Evolutionary conservation across 371 early-diverging fungal species (phyloP), one percentile per base, ranked within the genome.

Genomic region (Mortierella sp.): DNA sequence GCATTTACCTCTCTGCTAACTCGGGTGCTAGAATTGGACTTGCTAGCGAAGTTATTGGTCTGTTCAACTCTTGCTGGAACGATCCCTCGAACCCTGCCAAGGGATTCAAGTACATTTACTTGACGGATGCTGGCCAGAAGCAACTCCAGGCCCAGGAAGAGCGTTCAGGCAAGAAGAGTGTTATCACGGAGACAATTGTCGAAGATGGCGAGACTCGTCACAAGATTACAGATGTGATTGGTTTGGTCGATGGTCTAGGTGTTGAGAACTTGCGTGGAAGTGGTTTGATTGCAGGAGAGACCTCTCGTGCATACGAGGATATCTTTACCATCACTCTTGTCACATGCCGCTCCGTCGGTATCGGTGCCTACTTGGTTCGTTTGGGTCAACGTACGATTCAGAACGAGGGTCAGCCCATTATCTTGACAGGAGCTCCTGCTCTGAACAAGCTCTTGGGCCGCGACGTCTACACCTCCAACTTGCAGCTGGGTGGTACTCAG

Each of bases 21-120:
- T 97, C 98, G 64, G 99, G 99, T 70, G 99, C 99, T n/a, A 94
- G 99, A 72, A 98, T 99, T 68, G 99, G 99, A 46, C 89, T 99
- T 51, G 97, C 97, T 51, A 96, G 95, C 66, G 97, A 97, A 74
- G 86, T 99, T 29, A 92, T 91, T 65, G 84, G 87, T 55, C 87
- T 91, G 72, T 96, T 96, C 90, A 90, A 89, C 66, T 89, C 93
- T 61, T 92, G 92, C 46, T 98, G 97, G 97, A 89, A 90, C 75
- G 96, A 97, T 59, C 68, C 83, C 21, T 67, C 71, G n/a, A 92
- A 94, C 79, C 95, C 96, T 1, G 71, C 86, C 62, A 91, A 93
- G 76, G 98, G 97, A 5, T 93, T 96, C 86, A 88, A 95, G 72
- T 98, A 97, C 82, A 84, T 98, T n/a, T 98, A 97, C 84, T 83